Evolutionary conservation across 1,284 basidiomycete species (phyloP), one percentile per base, ranked within the genome.

Genomic region (Papiliotrema nemorosa): DNA sequence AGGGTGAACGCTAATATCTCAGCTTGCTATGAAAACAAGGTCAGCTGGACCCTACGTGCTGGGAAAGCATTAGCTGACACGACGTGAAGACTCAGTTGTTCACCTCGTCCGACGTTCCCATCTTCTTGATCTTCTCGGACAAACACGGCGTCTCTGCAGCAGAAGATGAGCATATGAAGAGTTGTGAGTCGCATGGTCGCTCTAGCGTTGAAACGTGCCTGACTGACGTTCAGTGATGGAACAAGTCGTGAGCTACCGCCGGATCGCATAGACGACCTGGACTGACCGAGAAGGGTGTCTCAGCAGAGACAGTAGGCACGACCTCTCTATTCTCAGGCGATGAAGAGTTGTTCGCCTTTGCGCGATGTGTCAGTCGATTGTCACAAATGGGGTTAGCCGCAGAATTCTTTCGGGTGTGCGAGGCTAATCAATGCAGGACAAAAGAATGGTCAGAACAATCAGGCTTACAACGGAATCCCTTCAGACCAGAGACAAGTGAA

Each of bases 301-400:
- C 84, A 2, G 78, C 81, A 14, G 83, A 88, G 22, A 77, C 82
- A 22, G 84, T 92, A 16, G 88, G 90, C 24, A 78, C 80, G 1
- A 87, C 86, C 50, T 86, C 89, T 21, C 87, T 97, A 74, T 97
- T 96, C 70, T 85, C 84, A 0, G 90, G 90, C 3, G 90, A 96
- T 64, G 92, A 96, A 72, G 92, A 97, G 73, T 70, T 94, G 6
- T 96, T 97, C 70, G 92, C 92, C 0, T 97, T 94, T 71, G 91
- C 90, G 10, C 81, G 92, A 44, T 92, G 90, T 33, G 92, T 91
- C 64, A 91, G 88, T 26, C 80, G 91, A 44, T 77, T 96, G 24
- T 86, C 90, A 29, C 85, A 96, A 73, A 94, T 96, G 91, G 88
- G 90, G 40, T 64, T 25, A 45, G 59, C 53, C 22, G 6, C 18